These are phyloP conservation scores for Trametes versicolor DNA, from an alignment of 1,284 basidiomycete species.

Conservation along the genomic window DNA sequence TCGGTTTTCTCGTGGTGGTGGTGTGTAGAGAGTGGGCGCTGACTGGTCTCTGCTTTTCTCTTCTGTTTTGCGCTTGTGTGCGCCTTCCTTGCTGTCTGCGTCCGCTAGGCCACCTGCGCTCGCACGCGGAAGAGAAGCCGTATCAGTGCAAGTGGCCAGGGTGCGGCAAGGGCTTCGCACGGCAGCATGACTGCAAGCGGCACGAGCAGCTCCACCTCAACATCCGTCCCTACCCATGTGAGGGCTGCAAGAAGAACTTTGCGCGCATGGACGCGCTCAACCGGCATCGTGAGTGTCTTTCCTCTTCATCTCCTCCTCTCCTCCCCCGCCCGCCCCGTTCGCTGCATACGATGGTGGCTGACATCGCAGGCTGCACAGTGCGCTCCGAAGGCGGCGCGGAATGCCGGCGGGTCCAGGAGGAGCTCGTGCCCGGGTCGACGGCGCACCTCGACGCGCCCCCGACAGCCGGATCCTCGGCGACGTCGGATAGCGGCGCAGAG, in stretches of 20 bases:
- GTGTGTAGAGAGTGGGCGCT: constrained; percentile 25
- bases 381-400: constrained; percentile 67
- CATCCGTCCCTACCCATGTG: constrained; percentile 79
- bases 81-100: background rate
- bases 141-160: constrained; percentile 89
- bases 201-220: constrained; percentile 85
- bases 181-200: constrained; percentile 86
- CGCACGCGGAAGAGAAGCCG: constrained; percentile 86
- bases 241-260: constrained; percentile 82
- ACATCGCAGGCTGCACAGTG: constrained; percentile 46
- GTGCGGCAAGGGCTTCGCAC: constrained; percentile 85
- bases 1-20: constrained; percentile 30
- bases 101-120: constrained; percentile 74
- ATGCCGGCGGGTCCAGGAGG: constrained; percentile 53
- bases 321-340: no score
- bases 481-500: constrained; percentile 31
- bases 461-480: constrained; percentile 20
- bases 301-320: constrained; percentile 3
- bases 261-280: constrained; percentile 84
- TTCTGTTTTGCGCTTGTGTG: constrained; percentile 6
- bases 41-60: constrained; percentile 17
- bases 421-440: constrained; percentile 39
- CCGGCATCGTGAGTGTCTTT: constrained; percentile 68
- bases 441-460: constrained; percentile 32
- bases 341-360: constrained; percentile 15